These are phyloP conservation scores for Hanseniaspora mollemarum DNA, from an alignment of 805 yeast species.

Conservation along the genomic window DNA sequence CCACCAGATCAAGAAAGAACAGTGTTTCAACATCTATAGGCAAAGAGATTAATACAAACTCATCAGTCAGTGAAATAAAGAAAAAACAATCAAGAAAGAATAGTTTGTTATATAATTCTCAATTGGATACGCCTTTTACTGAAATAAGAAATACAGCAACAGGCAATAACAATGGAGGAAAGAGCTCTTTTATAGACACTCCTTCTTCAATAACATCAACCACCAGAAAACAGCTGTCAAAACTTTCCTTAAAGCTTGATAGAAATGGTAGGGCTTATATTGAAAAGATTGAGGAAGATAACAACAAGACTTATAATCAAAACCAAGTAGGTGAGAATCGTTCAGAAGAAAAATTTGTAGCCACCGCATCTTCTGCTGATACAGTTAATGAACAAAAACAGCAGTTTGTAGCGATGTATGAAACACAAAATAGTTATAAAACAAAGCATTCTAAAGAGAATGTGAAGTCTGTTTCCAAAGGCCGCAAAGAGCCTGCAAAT, in stretches of 20 bases:
- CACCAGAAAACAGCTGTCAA: constrained; percentile 18
- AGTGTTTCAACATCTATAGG: neutral
- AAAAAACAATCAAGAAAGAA: constrained; percentile 13
- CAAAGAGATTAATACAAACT: neutral
- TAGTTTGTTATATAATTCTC: neutral
- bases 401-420: constrained; percentile 6
- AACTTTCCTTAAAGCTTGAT: constrained; percentile 25
- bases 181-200: neutral
- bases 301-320: neutral
- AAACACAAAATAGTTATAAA: constrained; percentile 8
- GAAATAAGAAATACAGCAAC: neutral
- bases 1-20: constrained; percentile 8
- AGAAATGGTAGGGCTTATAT: constrained; percentile 30
- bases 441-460: neutral
- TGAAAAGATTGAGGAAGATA: constrained; percentile 16
- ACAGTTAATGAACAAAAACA: neutral
- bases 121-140: constrained; percentile 5
- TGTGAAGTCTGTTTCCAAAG: neutral
- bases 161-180: neutral
- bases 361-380: neutral
- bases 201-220: constrained; percentile 11
- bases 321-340: neutral
- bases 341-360: neutral
- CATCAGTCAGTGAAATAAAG: constrained; percentile 7
- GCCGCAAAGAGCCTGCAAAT: too few species aligned